Evolutionary conservation across 2,329 filamentous ascomycete species (phyloP).

Genomic region (Exutisphaerella laricina): DNA sequence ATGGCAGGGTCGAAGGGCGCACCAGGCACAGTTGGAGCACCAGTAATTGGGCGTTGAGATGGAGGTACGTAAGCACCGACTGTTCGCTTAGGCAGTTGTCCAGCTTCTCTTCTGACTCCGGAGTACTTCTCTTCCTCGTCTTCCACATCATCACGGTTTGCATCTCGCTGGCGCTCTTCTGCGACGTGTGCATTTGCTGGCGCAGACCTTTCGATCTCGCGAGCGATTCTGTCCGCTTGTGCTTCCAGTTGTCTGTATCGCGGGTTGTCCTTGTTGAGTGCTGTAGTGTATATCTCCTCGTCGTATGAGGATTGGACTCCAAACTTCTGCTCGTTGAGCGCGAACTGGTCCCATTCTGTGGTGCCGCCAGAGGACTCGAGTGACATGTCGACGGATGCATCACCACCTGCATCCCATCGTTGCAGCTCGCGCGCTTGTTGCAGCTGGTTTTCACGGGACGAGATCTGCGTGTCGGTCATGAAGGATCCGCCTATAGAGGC

Average conservation of each 20-base stretch:
- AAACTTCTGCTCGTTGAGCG: conserved; percentile 79
- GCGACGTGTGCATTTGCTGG: conserved; percentile 76
- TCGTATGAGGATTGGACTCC: conserved; percentile 87
- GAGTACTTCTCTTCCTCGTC: conserved; percentile 99
- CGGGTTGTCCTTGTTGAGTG: conserved; percentile 78
- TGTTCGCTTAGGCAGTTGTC: conserved; percentile 57
- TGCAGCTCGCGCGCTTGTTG: conserved; percentile 71
- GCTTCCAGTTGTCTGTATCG: conserved; percentile 72
- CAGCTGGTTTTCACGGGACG: conserved; percentile 55
- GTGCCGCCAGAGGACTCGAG: conserved; percentile 44
- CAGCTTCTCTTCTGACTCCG: conserved; percentile 67
- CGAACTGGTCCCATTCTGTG: conserved; percentile 92
- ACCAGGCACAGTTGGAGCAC: conserved; percentile 65
- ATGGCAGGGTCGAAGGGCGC: conserved; percentile 82
- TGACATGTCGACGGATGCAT: conserved; percentile 54
- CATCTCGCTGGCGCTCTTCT: conserved; percentile 72
- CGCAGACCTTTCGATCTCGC: conserved; percentile 76
- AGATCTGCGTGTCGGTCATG: conserved; percentile 84
- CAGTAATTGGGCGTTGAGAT: conserved; percentile 72
- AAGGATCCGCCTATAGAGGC: conserved; percentile 61
- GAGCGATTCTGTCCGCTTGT: conserved; percentile 73
- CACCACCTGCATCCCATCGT: conserved; percentile 66
- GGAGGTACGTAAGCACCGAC: conserved; percentile 83
- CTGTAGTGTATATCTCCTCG: conserved; percentile 89
- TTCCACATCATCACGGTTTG: conserved; percentile 58